Evolutionary conservation across 352 stramenopile species (phyloP).

Genomic region (Peronospora destructor): DNA sequence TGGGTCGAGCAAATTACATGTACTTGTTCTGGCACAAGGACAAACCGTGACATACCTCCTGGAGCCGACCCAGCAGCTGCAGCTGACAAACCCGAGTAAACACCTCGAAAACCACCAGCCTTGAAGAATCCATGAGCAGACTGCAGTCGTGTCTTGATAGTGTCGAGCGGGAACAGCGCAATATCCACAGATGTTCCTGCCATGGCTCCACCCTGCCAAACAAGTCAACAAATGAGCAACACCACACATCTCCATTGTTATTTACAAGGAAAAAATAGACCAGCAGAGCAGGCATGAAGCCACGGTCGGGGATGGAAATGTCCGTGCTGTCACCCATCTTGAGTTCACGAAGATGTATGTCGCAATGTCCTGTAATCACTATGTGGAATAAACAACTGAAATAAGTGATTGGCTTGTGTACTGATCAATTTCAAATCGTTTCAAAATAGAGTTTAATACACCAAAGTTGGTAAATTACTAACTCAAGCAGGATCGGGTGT

Average conservation of each 20-base stretch:
- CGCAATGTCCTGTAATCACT: not conserved
- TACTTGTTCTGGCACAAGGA: not conserved
- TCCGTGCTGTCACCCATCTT: not conserved
- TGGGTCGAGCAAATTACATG: not conserved
- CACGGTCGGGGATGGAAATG: constrained; percentile 33
- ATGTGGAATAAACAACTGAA: not conserved
- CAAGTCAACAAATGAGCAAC: constrained; percentile 8
- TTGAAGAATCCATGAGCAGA: constrained; percentile 95
- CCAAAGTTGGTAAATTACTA: no score
- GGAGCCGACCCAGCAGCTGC: constrained; percentile 88
- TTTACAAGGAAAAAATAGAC: constrained; percentile 16
- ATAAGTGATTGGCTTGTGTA: no score
- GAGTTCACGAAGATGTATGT: not conserved
- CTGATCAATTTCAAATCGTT: no score
- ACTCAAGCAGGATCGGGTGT: no score
- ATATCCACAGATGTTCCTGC: constrained; percentile 97
- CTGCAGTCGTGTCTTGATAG: constrained; percentile 97
- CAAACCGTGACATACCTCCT: constrained; percentile 45
- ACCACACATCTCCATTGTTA: not conserved
- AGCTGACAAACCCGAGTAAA: constrained; percentile 89
- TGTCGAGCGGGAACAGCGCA: constrained; percentile 97
- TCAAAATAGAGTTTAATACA: no score
- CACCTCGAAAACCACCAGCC: constrained; percentile 92
- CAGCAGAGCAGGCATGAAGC: constrained; percentile 62
- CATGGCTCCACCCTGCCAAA: constrained; percentile 81